phyloP scores from a whole-genome alignment of 2,329 filamentous ascomycete species.

The Exophiala sp. region DNA sequence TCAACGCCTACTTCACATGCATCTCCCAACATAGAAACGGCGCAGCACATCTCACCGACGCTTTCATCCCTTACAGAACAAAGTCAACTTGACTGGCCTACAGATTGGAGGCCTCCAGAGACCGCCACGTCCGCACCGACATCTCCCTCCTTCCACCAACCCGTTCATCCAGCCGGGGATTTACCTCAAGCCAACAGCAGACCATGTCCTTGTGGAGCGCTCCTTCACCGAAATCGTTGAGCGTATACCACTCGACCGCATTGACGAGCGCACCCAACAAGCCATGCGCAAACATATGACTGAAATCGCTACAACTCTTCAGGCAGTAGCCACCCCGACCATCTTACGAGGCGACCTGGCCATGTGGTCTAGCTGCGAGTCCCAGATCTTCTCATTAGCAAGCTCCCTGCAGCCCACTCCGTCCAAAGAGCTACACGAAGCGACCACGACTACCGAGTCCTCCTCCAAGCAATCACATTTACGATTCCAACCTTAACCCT shows the following conservation, averaged over 20 bases:
- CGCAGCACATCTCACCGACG: too few species aligned
- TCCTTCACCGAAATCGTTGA: background rate
- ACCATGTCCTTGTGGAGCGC: too few species aligned
- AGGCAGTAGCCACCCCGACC: conserved; percentile 11
- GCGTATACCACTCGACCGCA: background rate
- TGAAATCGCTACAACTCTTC: conserved; percentile 8
- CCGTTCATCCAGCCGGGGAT: background rate
- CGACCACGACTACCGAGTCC: too few species aligned
- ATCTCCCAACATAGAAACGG: too few species aligned
- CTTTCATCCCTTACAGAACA: too few species aligned
- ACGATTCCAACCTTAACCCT: too few species aligned
- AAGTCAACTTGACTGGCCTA: too few species aligned
- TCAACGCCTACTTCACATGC: too few species aligned
- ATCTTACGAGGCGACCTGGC: conserved; percentile 18
- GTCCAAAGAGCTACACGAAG: too few species aligned
- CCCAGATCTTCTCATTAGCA: conserved; percentile 21
- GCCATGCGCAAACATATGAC: conserved; percentile 10
- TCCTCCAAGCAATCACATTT: background rate
- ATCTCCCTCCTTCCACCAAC: background rate
- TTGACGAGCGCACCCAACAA: conserved; percentile 3
- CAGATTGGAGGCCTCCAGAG: too few species aligned
- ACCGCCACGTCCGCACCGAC: too few species aligned
- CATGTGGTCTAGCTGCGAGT: conserved; percentile 22
- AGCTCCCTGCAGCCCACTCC: conserved; percentile 6
- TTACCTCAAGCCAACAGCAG: background rate